Percentiles rank a stretch among this genome's conserved stretches.
phyloP scores from a whole-genome alignment of 2,329 filamentous ascomycete genomes.

The Elsinoe ampelina region DNA sequence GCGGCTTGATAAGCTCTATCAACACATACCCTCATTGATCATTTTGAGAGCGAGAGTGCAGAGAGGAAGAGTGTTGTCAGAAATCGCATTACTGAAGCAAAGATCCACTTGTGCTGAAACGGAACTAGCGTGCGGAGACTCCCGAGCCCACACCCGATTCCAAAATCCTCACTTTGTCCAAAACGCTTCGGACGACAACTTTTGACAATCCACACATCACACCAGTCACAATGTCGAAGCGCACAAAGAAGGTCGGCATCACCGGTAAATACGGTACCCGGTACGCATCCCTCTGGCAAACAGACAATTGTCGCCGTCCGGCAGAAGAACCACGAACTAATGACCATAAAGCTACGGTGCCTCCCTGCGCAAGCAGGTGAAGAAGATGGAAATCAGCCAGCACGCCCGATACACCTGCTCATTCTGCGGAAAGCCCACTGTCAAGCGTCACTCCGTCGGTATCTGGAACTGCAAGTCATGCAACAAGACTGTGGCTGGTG shows the following conservation, averaged over 20 bases:
- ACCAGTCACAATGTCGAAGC: constrained; percentile 72
- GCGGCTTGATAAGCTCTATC: too few relatives aligned
- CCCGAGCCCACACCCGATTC: constrained; percentile 8
- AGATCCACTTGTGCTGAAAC: background rate
- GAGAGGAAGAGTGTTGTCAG: too few relatives aligned
- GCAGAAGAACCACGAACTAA: background rate
- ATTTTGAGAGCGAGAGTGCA: too few relatives aligned
- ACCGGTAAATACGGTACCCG: constrained; percentile 98
- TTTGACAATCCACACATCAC: constrained; percentile 15
- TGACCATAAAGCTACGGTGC: constrained; percentile 71
- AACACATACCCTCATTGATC: too few relatives aligned
- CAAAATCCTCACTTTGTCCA: constrained; percentile 8
- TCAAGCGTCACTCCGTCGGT: constrained; percentile 69
- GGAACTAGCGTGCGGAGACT: background rate
- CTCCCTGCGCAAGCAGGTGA: constrained; percentile 96
- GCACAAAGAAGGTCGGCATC: constrained; percentile 97
- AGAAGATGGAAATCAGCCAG: constrained; percentile 99
- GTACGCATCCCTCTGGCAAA: constrained; percentile 45
- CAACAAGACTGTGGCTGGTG: constrained; percentile 87
- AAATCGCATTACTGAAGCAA: background rate
- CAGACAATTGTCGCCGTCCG: background rate
- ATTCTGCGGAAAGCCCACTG: constrained; percentile 92
- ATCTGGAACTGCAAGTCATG: constrained; percentile 97
- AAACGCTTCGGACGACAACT: constrained; percentile 11
- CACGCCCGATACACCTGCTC: constrained; percentile 96